Evolutionary conservation across 2,329 filamentous ascomycete species (phyloP).

Genomic region (Monosporascus sp.): DNA sequence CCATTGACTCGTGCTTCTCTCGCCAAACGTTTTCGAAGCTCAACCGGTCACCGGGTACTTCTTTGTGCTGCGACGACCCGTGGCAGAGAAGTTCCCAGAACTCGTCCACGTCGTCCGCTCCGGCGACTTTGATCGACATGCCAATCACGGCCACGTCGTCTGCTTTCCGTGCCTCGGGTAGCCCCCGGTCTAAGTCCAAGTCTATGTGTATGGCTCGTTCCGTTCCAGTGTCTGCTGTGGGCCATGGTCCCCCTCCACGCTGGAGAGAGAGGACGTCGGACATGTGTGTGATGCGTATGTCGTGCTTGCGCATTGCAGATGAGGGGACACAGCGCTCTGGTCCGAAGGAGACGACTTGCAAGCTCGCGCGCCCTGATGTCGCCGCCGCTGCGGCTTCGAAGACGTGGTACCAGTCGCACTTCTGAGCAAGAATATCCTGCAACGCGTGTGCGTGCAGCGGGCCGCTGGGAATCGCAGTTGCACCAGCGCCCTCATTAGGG

Average conservation of each 20-base stretch:
- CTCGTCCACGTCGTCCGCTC: slow-evolving; percentile 29
- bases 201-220: no score
- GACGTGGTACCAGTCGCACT: no score
- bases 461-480: no score
- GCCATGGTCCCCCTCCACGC: no score
- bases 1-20: slow-evolving; percentile 7
- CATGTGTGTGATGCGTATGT: not conserved
- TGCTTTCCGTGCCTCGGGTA: not conserved
- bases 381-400: no score
- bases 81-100: slow-evolving; percentile 26
- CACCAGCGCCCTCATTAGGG: no score
- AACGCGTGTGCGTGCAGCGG: no score
- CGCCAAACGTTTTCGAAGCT: slow-evolving; percentile 16
- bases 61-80: slow-evolving; percentile 26
- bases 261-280: not conserved
- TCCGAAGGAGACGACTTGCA: slow-evolving; percentile 29
- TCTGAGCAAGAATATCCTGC: no score
- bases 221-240: no score
- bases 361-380: no score
- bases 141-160: slow-evolving; percentile 31
- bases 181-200: no score
- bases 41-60: slow-evolving; percentile 18
- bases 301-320: no score
- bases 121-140: slow-evolving; percentile 29
- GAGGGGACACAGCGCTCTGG: slow-evolving; percentile 31